Conservation (phyloP, 768 basidiomycete genomes). For the Tylopilus cervinicoccineus region DNA sequence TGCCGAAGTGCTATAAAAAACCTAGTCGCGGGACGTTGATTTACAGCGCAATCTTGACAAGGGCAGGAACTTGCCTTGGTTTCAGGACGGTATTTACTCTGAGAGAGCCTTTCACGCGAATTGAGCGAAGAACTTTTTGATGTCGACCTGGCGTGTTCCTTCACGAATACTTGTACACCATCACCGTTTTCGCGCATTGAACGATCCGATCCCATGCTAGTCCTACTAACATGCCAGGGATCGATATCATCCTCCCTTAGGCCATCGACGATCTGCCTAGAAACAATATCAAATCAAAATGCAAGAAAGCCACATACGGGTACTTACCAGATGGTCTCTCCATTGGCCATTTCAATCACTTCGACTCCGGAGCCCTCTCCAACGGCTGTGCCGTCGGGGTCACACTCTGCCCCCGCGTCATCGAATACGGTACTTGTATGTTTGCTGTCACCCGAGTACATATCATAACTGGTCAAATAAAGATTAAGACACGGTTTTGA, state of each 20-base stretch:
- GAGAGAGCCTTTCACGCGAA: slow-evolving; percentile 54
- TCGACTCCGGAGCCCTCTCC: slow-evolving; percentile 63
- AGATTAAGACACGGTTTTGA: slow-evolving; percentile 14
- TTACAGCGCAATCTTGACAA: slow-evolving; percentile 3
- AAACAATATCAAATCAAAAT: slow-evolving; percentile 1
- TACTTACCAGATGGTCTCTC: slow-evolving; percentile 79
- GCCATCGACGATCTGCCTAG: slow-evolving; percentile 77
- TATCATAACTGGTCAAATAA: slow-evolving; percentile 59
- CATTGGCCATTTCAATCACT: slow-evolving; percentile 81
- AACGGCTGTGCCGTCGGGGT: slow-evolving; percentile 25
- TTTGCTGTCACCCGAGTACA: slow-evolving; percentile 65
- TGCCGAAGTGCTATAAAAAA: slow-evolving; percentile 51
- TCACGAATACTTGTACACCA: slow-evolving; percentile 69
- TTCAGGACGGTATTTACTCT: slow-evolving; percentile 65
- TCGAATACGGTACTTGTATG: slow-evolving; percentile 33
- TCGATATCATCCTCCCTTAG: slow-evolving; percentile 75
- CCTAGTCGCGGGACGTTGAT: slow-evolving; percentile 15
- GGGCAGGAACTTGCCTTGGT: slow-evolving; percentile 60
- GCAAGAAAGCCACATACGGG: neutral
- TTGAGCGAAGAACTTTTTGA: slow-evolving; percentile 59
- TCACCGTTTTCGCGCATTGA: slow-evolving; percentile 46
- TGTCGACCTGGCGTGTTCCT: slow-evolving; percentile 63
- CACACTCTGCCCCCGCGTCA: slow-evolving; percentile 28
- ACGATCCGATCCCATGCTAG: slow-evolving; percentile 74
- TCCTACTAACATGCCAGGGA: slow-evolving; percentile 60